Percentiles rank a stretch among this genome's conserved stretches.
Conservation (phyloP, 139 green algal species). For the Tetradesmus obliquus region DNA sequence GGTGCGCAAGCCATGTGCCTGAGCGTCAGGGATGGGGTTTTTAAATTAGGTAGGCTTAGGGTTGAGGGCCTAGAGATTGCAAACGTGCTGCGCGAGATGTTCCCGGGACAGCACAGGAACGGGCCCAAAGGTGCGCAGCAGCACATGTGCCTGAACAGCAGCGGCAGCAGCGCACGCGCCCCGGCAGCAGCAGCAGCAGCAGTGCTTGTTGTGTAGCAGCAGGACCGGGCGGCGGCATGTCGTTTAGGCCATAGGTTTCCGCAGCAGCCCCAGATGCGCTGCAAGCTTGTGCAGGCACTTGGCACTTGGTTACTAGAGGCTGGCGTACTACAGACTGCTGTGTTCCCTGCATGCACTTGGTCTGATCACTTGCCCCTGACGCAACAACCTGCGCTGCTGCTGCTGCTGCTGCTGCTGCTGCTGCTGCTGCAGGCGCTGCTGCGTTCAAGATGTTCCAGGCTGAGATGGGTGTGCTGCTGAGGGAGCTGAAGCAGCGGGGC, state of each 20-base stretch:
- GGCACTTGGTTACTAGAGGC: too few relatives aligned
- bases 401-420: background rate
- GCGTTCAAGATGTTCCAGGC: slow-evolving; percentile 60
- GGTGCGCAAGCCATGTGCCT: slow-evolving; percentile 24
- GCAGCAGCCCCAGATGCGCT: too few relatives aligned
- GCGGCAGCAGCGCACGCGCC: too few relatives aligned
- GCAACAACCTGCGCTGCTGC: background rate
- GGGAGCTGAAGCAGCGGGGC: slow-evolving; percentile 42
- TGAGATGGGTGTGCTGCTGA: slow-evolving; percentile 61
- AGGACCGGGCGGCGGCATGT: too few relatives aligned
- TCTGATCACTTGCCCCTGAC: background rate
- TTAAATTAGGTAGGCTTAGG: too few relatives aligned
- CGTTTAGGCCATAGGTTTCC: too few relatives aligned
- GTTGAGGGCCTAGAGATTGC: background rate
- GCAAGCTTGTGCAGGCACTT: too few relatives aligned
- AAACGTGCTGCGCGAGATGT: slow-evolving; percentile 38
- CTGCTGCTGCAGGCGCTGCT: background rate
- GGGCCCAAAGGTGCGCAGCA: slow-evolving; percentile 51
- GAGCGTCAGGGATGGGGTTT: too few relatives aligned
- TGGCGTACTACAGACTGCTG: too few relatives aligned
- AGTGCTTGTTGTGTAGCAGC: too few relatives aligned
- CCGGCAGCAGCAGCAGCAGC: too few relatives aligned
- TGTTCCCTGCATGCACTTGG: too few relatives aligned
- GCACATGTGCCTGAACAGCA: background rate
- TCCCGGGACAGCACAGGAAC: slow-evolving; percentile 45